Percentiles rank a stretch among this genome's conserved stretches.
phyloP scores from a whole-genome alignment of 169 alveolate species.

The Neospora caninum region DNA sequence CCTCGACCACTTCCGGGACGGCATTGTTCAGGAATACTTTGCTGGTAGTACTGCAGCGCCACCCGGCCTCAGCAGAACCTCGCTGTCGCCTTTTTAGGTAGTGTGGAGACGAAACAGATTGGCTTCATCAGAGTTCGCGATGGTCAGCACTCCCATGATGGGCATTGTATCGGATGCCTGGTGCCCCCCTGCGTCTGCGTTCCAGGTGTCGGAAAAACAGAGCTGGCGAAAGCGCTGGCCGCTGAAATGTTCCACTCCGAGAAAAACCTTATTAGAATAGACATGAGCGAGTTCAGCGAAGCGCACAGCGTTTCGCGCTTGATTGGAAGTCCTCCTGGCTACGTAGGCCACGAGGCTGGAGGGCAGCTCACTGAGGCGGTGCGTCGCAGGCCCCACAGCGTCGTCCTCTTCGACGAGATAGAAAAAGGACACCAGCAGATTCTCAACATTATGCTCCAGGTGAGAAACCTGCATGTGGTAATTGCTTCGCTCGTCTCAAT shows the following conservation, averaged over 20 bases:
- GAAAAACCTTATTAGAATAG: constrained; percentile 80
- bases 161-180: constrained; percentile 25
- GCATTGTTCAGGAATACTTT: background rate
- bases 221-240: constrained; percentile 85
- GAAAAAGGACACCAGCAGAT: constrained; percentile 72
- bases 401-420: constrained; percentile 90
- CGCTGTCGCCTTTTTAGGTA: too few species aligned
- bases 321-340: constrained; percentile 93
- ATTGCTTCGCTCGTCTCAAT: background rate
- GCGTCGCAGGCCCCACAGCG: constrained; percentile 87
- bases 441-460: constrained; percentile 39
- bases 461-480: background rate
- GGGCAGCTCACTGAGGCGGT: constrained; percentile 92
- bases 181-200: background rate
- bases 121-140: background rate
- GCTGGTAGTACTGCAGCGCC: background rate
- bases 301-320: constrained; percentile 86
- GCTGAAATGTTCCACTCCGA: constrained; percentile 81
- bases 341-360: constrained; percentile 89
- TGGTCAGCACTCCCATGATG: background rate
- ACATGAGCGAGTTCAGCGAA: constrained; percentile 92
- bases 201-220: constrained; percentile 90
- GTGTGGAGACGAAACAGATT: background rate
- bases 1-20: background rate
- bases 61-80: too few species aligned